These are phyloP conservation scores for Suillus lakei DNA, from an alignment of 768 basidiomycete species.

Conservation along the genomic window DNA sequence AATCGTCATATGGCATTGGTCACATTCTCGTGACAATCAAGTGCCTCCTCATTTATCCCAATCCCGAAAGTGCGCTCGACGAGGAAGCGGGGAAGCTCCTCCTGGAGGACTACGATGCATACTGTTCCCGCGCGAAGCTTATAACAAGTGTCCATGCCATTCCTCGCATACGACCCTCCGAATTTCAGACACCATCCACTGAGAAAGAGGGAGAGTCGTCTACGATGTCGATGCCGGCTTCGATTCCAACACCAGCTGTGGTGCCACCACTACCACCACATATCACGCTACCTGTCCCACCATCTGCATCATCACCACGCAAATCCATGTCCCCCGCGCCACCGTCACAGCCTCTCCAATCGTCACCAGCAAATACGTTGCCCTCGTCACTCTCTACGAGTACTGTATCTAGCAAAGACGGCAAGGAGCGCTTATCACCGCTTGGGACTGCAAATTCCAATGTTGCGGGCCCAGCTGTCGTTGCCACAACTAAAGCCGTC, in stretches of 20 bases:
- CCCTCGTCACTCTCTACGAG: conserved; percentile 43
- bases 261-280: conserved; percentile 28
- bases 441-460: conserved; percentile 76
- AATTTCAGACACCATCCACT: conserved; percentile 61
- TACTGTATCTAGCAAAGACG: conserved; percentile 33
- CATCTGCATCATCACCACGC: conserved; percentile 45
- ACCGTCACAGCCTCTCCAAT: conserved; percentile 42
- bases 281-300: conserved; percentile 36
- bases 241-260: conserved; percentile 20
- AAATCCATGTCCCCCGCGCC: conserved; percentile 51
- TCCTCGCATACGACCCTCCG: conserved; percentile 70
- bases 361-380: conserved; percentile 45
- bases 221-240: conserved; percentile 6
- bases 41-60: conserved; percentile 95
- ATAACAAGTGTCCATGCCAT: conserved; percentile 94
- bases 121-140: conserved; percentile 83
- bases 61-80: conserved; percentile 94
- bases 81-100: conserved; percentile 95
- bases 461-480: conserved; percentile 45
- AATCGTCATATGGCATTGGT: conserved; percentile 85
- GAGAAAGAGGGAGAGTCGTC: conserved; percentile 26
- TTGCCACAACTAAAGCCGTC: conserved; percentile 58
- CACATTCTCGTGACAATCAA: conserved; percentile 94
- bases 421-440: conserved; percentile 71
- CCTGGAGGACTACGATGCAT: conserved; percentile 87